Conservation (phyloP, 768 basidiomycete genomes). For the Exsudoporus frostii region DNA sequence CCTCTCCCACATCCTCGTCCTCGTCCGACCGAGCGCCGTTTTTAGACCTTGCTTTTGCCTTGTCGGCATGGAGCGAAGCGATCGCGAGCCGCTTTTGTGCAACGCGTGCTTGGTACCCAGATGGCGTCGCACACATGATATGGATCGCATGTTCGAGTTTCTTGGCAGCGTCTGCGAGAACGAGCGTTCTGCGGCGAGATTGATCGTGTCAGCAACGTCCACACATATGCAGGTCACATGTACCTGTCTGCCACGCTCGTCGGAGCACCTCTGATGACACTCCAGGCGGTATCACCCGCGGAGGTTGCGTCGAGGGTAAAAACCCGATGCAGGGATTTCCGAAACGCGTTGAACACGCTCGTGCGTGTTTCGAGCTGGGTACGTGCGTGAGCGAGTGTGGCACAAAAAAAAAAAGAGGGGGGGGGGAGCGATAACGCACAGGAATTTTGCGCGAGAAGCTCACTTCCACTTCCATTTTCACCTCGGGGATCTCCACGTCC, state of each 20-base stretch:
- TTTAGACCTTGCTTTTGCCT: background rate
- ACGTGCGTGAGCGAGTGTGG: background rate
- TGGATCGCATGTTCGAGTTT: slow-evolving; percentile 47
- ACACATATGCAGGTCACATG: background rate
- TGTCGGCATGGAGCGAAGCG: slow-evolving; percentile 20
- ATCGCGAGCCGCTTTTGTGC: slow-evolving; percentile 34
- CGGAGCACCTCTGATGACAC: slow-evolving; percentile 9
- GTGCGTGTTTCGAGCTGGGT: slow-evolving; percentile 36
- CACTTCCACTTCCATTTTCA: slow-evolving; percentile 38
- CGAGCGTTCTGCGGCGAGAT: slow-evolving; percentile 32
- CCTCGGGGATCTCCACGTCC: slow-evolving; percentile 25
- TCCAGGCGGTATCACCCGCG: slow-evolving; percentile 27
- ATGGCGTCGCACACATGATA: slow-evolving; percentile 47
- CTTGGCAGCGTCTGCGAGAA: slow-evolving; percentile 42
- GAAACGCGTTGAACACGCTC: slow-evolving; percentile 37
- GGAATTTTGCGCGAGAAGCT: slow-evolving; percentile 42
- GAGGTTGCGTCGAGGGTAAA: slow-evolving; percentile 8
- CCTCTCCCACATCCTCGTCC: slow-evolving; percentile 8
- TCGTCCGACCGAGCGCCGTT: background rate
- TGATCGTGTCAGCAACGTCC: background rate
- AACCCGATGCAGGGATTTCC: slow-evolving; percentile 34
- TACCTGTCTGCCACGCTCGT: slow-evolving; percentile 24
- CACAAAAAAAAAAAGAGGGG: background rate
- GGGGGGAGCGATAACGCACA: slow-evolving; percentile 22
- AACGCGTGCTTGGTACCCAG: slow-evolving; percentile 47